Evolutionary conservation across 148 eudicot species (phyloP).

Genomic region (Arbutus unedo): DNA sequence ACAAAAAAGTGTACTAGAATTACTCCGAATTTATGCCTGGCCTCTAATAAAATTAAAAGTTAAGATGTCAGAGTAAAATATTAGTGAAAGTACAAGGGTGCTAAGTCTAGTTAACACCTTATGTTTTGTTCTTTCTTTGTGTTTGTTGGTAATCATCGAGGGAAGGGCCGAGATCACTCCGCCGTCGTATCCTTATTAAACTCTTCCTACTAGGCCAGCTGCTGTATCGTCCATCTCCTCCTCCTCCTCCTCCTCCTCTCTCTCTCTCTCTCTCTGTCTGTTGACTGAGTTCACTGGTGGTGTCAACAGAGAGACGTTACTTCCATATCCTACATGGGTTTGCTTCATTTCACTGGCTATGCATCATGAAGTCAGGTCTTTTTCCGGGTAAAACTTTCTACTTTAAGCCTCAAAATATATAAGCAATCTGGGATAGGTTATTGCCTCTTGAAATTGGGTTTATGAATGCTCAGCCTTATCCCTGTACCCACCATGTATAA

Average conservation of each 20-base stretch:
- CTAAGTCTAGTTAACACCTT: background rate
- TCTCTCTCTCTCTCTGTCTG: background rate
- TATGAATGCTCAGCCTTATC: background rate
- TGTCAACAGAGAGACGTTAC: background rate
- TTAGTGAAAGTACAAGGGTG: background rate
- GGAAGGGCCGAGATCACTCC: background rate
- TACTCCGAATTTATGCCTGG: too few relatives aligned
- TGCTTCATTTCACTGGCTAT: background rate
- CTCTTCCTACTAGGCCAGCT: too few relatives aligned
- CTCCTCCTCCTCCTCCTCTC: too few relatives aligned
- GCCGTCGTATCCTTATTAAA: too few relatives aligned
- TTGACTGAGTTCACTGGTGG: background rate
- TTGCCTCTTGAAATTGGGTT: background rate
- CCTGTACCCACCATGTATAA: background rate
- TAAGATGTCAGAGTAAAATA: background rate
- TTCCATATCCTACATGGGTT: background rate
- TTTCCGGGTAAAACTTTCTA: conserved; percentile 6
- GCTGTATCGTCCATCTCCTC: too few relatives aligned
- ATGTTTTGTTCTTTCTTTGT: too few relatives aligned
- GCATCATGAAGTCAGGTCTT: background rate
- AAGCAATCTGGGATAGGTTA: background rate
- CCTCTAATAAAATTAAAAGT: background rate
- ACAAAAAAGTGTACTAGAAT: too few relatives aligned
- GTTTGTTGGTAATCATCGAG: background rate
- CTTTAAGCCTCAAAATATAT: background rate